Base-by-base conservation (phyloP, 1,284 basidiomycete genomes). In the Exobasidium cylindrosporum region DNA sequence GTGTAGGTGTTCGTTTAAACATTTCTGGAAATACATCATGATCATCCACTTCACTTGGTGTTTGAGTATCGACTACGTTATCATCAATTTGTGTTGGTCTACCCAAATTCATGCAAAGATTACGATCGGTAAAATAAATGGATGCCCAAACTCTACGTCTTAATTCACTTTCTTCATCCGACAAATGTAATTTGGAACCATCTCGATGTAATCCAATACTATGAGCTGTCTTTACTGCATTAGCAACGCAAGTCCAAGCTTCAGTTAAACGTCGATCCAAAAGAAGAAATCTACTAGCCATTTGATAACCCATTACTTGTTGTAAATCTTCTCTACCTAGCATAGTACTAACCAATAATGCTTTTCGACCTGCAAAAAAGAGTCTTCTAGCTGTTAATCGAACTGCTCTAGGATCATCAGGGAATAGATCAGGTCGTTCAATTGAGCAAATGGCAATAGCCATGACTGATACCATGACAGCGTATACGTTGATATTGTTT, bases 191-290 rank as follows among this genome's bases (percentile, higher is more conserved):
- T 45, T 64, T 63, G 23, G 68, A 62, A 13, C 73, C 75, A 40
- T 78, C 75, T 11, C 76, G 70, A 53, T 78, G 75, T n/a, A 78
- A 63, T 1, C 76, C 74, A 46, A 78, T 69, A 29, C 67, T 66
- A 56, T 69, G 69, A 14, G 72, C 69, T 28, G 69, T 63, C 13
- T 65, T 61, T 0, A 76, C 73, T 1, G 67, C 65, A 14, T 69
- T 68, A 14, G 66, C 69, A 13, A 65, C 64, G 10, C 58, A 32
- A 3, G 68, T 73, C 61, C 71, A 77, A 4, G 67, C 68, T 32
- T 73, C 72, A 13, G 60, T 60, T 29, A 76, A 73, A 21, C 72
- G 62, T 1, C 73, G 63, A 35, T 76, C 72, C 44, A 77, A 66
- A 6, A 76, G 44, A 24, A 72, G 66, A 54, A 74, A 77, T 28